A percentile compares a stretch with the other conserved stretches of the same genome.
Conservation (phyloP, 164 flowering plant genomes). For the Umbilicus rupestris region DNA sequence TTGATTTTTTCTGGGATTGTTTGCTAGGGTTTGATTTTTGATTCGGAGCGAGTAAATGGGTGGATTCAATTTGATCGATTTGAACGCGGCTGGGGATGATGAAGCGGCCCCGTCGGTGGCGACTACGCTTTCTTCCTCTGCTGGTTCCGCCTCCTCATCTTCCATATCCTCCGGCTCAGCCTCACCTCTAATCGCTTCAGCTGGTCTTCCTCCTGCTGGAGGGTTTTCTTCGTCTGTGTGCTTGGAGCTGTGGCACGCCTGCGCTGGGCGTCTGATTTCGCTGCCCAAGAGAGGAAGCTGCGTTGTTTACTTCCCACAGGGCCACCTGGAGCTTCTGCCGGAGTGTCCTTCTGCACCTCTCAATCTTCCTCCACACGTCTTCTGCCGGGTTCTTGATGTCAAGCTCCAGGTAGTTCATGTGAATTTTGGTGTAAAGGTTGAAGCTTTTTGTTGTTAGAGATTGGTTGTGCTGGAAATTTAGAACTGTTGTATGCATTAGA, state of each 20-base stretch:
- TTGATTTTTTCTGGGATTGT: not conserved
- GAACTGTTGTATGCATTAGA: not conserved
- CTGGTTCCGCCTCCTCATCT: not conserved
- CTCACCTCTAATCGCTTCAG: constrained; percentile 20
- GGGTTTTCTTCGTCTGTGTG: constrained; percentile 48
- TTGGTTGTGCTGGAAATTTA: not conserved
- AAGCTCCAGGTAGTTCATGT: constrained; percentile 58
- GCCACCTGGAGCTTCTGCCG: constrained; percentile 63
- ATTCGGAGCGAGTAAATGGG: not conserved
- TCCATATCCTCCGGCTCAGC: constrained; percentile 14
- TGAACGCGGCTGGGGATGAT: not conserved
- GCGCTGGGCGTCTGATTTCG: constrained; percentile 83
- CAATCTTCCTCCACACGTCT: constrained; percentile 69
- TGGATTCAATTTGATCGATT: constrained; percentile 4
- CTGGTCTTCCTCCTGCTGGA: constrained; percentile 14
- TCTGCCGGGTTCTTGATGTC: constrained; percentile 85
- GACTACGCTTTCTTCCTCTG: not conserved
- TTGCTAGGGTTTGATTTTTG: not conserved
- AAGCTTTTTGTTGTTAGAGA: not conserved
- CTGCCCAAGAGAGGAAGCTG: constrained; percentile 70
- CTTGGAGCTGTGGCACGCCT: constrained; percentile 97
- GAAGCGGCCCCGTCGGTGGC: not conserved
- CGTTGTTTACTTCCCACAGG: constrained; percentile 91
- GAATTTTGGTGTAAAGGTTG: not conserved
- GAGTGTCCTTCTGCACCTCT: constrained; percentile 23